Evolutionary conservation across 257 asterid species (phyloP), one percentile per base, ranked within the genome.

Genomic region (Thymus quinquecostatus): DNA sequence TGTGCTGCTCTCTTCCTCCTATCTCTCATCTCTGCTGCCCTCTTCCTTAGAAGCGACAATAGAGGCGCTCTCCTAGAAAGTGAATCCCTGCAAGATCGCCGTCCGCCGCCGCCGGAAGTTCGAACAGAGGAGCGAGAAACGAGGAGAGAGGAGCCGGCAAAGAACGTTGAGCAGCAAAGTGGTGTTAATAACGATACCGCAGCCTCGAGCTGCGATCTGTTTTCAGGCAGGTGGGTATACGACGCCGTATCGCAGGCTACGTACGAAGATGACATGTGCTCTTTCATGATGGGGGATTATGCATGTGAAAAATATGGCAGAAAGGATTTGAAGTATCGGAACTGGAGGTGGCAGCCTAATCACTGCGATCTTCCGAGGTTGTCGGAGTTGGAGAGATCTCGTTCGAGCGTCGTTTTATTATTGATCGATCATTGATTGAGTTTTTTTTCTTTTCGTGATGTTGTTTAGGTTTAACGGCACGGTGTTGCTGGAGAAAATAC

Each of bases 281-380:
- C 75, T 2, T 85, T 85, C 66, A 83, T 87, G 91, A 69, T 78
- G 14, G 82, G 79, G 8, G 83, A 82, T 0, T 82, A 78, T 49
- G 82, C 89, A n/a, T 87, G 94, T 64, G 78, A 75, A 51, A 87
- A 80, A 51, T 80, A 78, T 53, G 94, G 94, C 13, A 75, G 91
- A 60, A 77, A 78, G 43, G 94, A 87, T 76, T 68, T 79, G 49
- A 72, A 66, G 34, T 85, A 85, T 76, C 91, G 82, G 66, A 56
- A 80, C 9, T 87, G 89, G 94, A 82, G 89, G 66, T 87, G 94
- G 94, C 91, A 85, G 75, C 91, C 94, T 57, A 78, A 80, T 59
- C 80, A 81, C 1, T 87, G 94, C 59, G 80, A 87, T 64, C 78
- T 87, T 53, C 89, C 91, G 3, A 63, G 77, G 69, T 51, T n/a